A percentile compares a stretch with the other conserved stretches of the same genome.
Evolutionary conservation across 768 basidiomycete genomes (phyloP).

Genomic region (Mycena venus): DNA sequence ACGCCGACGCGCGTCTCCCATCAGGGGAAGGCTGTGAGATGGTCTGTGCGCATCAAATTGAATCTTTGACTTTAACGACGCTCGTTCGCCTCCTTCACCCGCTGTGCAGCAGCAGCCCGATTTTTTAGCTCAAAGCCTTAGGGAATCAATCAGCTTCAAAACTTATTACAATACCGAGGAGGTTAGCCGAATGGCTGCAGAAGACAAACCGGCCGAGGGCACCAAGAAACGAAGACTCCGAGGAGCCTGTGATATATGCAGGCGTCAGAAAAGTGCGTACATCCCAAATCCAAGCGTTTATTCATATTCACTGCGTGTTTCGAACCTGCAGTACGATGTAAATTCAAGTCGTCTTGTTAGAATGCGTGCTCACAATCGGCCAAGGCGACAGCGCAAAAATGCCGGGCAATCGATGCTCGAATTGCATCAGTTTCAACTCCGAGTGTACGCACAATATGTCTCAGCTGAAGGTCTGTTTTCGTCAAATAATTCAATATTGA

Average conservation of each 20-base stretch:
- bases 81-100: constrained; percentile 96
- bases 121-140: constrained; percentile 94
- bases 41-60: neutral
- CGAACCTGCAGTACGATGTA: constrained; percentile 21
- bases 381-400: constrained; percentile 23
- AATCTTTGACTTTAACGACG: constrained; percentile 44
- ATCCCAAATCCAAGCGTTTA: too few relatives aligned
- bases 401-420: constrained; percentile 17
- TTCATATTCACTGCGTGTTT: neutral
- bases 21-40: neutral
- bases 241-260: constrained; percentile 15
- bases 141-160: too few relatives aligned
- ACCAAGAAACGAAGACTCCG: constrained; percentile 23
- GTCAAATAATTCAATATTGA: neutral
- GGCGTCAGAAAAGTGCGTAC: constrained; percentile 22
- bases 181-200: constrained; percentile 5
- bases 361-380: neutral
- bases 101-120: constrained; percentile 82
- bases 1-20: too few relatives aligned
- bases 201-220: neutral
- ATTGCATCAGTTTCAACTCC: constrained; percentile 26
- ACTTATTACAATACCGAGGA: too few relatives aligned
- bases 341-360: neutral
- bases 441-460: constrained; percentile 23
- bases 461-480: constrained; percentile 15